Evolutionary conservation across 306 rosid species (phyloP).

Genomic region (Quercus agrifolia): DNA sequence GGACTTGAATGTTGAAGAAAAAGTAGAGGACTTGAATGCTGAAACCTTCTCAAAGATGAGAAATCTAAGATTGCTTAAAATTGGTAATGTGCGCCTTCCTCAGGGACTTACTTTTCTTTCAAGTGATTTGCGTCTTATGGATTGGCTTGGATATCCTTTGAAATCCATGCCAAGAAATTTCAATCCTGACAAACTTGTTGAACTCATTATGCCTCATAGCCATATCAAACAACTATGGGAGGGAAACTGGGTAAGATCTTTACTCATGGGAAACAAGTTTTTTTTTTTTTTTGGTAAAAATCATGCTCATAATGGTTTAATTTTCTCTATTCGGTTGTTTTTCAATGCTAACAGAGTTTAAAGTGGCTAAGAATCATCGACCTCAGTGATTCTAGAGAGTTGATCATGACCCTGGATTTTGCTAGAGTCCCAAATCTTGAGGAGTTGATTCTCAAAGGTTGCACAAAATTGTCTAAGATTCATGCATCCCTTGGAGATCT

Average conservation of each 20-base stretch:
- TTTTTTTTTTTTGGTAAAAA: background rate
- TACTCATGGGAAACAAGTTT: too few species aligned
- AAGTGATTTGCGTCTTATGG: background rate
- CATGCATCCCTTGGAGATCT: too few species aligned
- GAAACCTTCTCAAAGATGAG: constrained; percentile 17
- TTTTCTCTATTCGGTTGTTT: background rate
- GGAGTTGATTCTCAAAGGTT: too few species aligned
- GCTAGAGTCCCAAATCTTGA: too few species aligned
- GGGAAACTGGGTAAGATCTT: background rate
- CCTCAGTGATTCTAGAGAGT: too few species aligned
- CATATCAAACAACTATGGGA: constrained; percentile 23
- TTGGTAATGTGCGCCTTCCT: background rate
- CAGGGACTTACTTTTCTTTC: constrained; percentile 10
- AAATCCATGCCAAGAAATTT: constrained; percentile 19
- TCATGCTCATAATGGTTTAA: background rate
- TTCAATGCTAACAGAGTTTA: too few species aligned
- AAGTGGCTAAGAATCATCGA: too few species aligned
- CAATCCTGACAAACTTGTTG: background rate
- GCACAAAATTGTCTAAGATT: too few species aligned
- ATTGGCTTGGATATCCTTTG: constrained; percentile 25
- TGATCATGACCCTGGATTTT: too few species aligned
- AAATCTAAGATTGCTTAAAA: constrained; percentile 4
- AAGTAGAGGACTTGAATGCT: background rate
- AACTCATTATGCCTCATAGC: constrained; percentile 9
- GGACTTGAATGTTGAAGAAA: background rate